Base-by-base conservation (phyloP, 805 yeast species). In the Metschnikowia orientalis region DNA sequence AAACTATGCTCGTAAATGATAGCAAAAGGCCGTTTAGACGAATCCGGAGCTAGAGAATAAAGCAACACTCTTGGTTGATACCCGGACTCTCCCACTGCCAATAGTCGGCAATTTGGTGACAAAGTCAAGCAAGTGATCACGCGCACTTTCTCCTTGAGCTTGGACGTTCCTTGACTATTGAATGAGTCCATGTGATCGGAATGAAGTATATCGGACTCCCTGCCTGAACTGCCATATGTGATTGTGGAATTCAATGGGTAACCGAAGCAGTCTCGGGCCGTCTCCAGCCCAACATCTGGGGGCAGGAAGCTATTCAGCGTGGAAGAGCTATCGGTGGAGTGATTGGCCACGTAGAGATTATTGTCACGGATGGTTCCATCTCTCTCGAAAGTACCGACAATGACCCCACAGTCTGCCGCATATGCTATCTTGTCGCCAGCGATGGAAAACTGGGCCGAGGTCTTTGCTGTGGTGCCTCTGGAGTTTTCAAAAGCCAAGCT, bases 31-130 rank as follows among this genome's bases (percentile, higher is more conserved):
- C 49, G 54, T 4, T 57, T 47, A 8, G 61, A 47, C 28, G 75
- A 63, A 40, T 68, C 68, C 10, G 69, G 61, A 0, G 79, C 78
- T 10, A 78, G 54, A 2, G 84, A 77, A 47, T 69, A 81, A 9
- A 81, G 44, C 13, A 79, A 54, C 2, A 82, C 66, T 12, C 88
- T 60, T 1, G 90, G 90, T 42, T 70, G 75, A 40, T 77, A 78
- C 0, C 89, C 89, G 0, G 69, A 53, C 48, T 82, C 90, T 2
- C 90, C 90, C 10, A 80, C 74, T 0, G 87, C 87, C 16, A 82
- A 51, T 4, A 75, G 44, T 27, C 55, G 63, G 23, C 61, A 66
- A 48, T 75, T 72, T 0, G 81, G 75, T 0, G 85, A 70, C 4
- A 80, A 56, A 2, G 78, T 73, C n/a, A 80, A 50, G 38, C 83